phyloP scores from a whole-genome alignment of 805 yeast species.

The Zygosaccharomyces bailii region DNA sequence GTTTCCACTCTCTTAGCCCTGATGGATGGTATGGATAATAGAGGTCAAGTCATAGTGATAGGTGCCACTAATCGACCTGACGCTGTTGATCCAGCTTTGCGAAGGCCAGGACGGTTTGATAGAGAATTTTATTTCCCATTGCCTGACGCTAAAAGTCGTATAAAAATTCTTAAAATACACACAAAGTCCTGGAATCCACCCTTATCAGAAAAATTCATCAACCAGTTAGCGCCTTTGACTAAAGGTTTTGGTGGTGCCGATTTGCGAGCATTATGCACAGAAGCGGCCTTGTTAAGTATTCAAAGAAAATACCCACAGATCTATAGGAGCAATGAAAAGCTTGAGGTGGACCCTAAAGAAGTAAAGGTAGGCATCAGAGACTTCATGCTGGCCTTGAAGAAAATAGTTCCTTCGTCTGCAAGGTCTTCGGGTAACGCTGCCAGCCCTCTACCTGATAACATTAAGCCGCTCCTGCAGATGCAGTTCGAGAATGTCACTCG shows the following conservation, averaged over 20 bases:
- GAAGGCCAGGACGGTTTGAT: conserved; percentile 97
- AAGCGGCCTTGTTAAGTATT: conserved; percentile 88
- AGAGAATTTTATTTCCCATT: conserved; percentile 94
- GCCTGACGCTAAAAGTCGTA: conserved; percentile 78
- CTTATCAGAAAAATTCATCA: conserved; percentile 52
- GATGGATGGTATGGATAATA: conserved; percentile 99
- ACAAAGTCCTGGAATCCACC: conserved; percentile 88
- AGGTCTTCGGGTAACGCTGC: conserved; percentile 73
- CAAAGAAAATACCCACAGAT: conserved; percentile 94
- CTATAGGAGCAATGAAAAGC: conserved; percentile 68
- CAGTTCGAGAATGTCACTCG: conserved; percentile 46
- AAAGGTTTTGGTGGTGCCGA: conserved; percentile 99
- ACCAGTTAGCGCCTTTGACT: conserved; percentile 70
- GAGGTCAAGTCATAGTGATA: conserved; percentile 96
- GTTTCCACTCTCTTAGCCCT: conserved; percentile 91
- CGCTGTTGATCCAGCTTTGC: conserved; percentile 94
- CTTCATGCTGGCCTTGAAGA: conserved; percentile 79
- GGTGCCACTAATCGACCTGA: conserved; percentile 99
- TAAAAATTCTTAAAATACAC: conserved; percentile 76
- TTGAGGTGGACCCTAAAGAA: conserved; percentile 64
- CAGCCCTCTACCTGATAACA: conserved; percentile 71
- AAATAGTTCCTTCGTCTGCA: conserved; percentile 88
- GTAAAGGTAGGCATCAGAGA: conserved; percentile 77
- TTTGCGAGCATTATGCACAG: conserved; percentile 88
- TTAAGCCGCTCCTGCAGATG: conserved; percentile 58